Evolutionary conservation across 352 stramenopile species (phyloP).

Genomic region (Heterotrichella gracilis): DNA sequence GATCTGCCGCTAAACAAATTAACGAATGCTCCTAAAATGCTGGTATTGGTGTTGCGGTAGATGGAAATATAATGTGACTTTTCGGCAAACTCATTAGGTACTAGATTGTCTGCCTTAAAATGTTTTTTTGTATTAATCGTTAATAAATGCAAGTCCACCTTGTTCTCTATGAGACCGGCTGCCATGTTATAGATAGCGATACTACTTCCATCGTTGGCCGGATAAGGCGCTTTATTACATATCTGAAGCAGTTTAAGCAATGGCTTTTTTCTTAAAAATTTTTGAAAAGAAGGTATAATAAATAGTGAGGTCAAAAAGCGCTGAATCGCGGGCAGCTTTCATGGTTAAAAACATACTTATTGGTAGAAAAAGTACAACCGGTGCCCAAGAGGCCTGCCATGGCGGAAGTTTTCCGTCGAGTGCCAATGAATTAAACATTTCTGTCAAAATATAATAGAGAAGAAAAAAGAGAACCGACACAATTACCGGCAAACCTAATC

Average conservation of each 20-base stretch:
- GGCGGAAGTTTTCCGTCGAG: neutral
- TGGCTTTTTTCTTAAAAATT: neutral
- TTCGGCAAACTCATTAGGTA: neutral
- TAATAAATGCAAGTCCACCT: neutral
- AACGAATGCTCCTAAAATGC: neutral
- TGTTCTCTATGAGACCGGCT: neutral
- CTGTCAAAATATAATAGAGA: neutral
- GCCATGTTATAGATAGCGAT: slow-evolving; percentile 6
- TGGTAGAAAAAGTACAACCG: neutral
- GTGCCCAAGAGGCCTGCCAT: neutral
- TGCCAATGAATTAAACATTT: neutral
- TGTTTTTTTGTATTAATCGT: slow-evolving; percentile 6
- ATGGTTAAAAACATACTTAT: neutral
- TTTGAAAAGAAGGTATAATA: neutral
- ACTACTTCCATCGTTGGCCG: neutral
- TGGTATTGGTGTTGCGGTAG: neutral
- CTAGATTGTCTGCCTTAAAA: neutral
- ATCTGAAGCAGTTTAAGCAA: neutral
- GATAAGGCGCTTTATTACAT: neutral
- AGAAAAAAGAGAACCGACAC: slow-evolving; percentile 1
- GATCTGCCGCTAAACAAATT: neutral
- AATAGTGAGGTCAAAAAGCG: neutral
- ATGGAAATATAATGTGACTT: slow-evolving; percentile 5
- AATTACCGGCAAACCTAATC: neutral
- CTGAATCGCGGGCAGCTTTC: neutral